Conservation (phyloP, 768 basidiomycete genomes). For the Leccinum subgranulosum region DNA sequence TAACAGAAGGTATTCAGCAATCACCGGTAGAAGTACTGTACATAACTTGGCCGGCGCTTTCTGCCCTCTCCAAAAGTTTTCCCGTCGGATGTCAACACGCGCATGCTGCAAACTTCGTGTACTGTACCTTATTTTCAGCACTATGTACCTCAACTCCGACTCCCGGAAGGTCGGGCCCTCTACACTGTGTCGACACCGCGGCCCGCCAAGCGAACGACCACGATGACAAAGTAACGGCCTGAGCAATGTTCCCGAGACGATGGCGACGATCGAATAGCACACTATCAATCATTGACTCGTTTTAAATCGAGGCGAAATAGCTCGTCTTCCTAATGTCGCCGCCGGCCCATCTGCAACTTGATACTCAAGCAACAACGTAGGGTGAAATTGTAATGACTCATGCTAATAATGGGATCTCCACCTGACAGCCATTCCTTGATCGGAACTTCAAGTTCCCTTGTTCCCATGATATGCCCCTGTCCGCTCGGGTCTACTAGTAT, state of each 20-base stretch:
- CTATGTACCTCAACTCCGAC: constrained; percentile 17
- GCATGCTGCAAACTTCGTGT: too few relatives aligned
- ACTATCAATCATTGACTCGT: background rate
- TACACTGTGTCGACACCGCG: constrained; percentile 21
- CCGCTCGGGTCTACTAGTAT: background rate
- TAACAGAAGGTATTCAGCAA: too few relatives aligned
- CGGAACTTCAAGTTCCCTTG: background rate
- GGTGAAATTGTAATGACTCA: too few relatives aligned
- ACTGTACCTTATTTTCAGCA: constrained; percentile 19
- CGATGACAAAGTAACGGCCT: constrained; percentile 23
- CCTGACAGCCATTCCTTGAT: background rate
- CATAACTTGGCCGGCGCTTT: too few relatives aligned
- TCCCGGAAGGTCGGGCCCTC: constrained; percentile 13
- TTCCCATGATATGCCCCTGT: background rate
- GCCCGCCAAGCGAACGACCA: constrained; percentile 15
- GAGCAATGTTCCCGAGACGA: constrained; percentile 17
- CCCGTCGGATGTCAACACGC: too few relatives aligned
- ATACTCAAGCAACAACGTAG: too few relatives aligned
- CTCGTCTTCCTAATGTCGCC: too few relatives aligned
- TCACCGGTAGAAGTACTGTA: too few relatives aligned
- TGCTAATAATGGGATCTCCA: too few relatives aligned
- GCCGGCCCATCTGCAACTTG: too few relatives aligned
- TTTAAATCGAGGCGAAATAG: too few relatives aligned
- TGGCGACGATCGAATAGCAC: constrained; percentile 36
- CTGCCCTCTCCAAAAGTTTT: too few relatives aligned